phyloP scores from a whole-genome alignment of 495 filamentous ascomycete genomes.

The Xylaria curta region DNA sequence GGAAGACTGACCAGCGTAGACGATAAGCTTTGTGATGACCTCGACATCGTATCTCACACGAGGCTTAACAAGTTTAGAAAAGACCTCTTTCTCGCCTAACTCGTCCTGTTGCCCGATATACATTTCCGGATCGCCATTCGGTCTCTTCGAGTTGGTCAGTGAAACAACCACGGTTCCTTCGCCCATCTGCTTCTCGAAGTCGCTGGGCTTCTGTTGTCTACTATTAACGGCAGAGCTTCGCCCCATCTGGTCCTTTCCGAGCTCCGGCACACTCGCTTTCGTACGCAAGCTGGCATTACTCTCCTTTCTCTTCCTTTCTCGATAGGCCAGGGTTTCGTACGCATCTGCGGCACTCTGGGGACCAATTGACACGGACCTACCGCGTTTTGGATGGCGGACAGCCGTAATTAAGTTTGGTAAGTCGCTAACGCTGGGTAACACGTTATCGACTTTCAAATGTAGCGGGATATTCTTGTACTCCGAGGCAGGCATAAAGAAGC shows the following conservation, averaged over 20 bases:
- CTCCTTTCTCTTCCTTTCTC: slow-evolving; percentile 79
- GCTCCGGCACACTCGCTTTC: slow-evolving; percentile 29
- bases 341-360: slow-evolving; percentile 96
- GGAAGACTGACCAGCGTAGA: slow-evolving; percentile 78
- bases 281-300: slow-evolving; percentile 54
- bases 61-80: slow-evolving; percentile 81
- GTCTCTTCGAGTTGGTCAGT: slow-evolving; percentile 44
- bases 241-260: slow-evolving; percentile 32
- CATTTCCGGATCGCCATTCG: slow-evolving; percentile 39
- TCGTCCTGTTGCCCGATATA: slow-evolving; percentile 54
- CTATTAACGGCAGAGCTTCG: slow-evolving; percentile 38
- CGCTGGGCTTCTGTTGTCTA: slow-evolving; percentile 51
- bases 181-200: slow-evolving; percentile 76
- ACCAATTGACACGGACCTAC: slow-evolving; percentile 85
- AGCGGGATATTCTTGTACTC: slow-evolving; percentile 87
- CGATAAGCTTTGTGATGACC: slow-evolving; percentile 93
- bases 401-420: slow-evolving; percentile 78
- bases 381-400: slow-evolving; percentile 74
- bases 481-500: slow-evolving; percentile 88
- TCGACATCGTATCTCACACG: slow-evolving; percentile 96
- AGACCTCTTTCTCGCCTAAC: slow-evolving; percentile 78
- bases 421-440: slow-evolving; percentile 84
- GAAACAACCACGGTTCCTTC: slow-evolving; percentile 54
- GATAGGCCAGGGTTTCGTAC: slow-evolving; percentile 93
- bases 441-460: slow-evolving; percentile 79